Conservation (phyloP, 257 asterid genomes). For the Echium plantagineum region DNA sequence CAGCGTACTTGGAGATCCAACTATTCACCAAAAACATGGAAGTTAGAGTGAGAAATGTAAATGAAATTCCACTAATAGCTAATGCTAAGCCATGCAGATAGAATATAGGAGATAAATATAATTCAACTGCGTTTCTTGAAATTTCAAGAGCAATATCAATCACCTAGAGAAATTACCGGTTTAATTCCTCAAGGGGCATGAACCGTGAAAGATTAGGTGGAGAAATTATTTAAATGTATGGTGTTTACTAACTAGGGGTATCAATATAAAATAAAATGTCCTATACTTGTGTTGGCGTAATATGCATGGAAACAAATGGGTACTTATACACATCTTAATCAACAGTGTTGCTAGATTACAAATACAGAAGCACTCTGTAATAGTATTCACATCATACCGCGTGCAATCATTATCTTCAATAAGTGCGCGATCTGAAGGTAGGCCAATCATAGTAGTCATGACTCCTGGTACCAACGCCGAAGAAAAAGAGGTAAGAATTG, state of each 20-base stretch:
- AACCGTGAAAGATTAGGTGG: background rate
- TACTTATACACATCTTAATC: background rate
- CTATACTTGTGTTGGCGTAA: too few species aligned
- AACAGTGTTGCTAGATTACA: background rate
- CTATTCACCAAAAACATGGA: constrained; percentile 22
- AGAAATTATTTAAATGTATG: background rate
- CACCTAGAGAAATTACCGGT: too few species aligned
- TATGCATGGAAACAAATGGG: background rate
- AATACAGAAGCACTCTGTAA: background rate
- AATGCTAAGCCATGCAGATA: background rate
- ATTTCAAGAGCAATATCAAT: background rate
- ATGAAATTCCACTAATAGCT: background rate
- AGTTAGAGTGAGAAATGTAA: background rate
- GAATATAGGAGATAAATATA: too few species aligned
- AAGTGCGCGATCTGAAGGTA: constrained; percentile 86
- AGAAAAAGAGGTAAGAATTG: background rate
- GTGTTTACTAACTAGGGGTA: background rate
- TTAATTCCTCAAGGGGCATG: background rate
- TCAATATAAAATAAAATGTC: too few species aligned
- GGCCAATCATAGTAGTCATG: constrained; percentile 84
- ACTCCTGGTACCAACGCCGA: constrained; percentile 27
- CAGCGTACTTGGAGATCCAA: constrained; percentile 87
- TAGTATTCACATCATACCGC: constrained; percentile 24
- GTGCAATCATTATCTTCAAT: constrained; percentile 70
- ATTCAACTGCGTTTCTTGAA: background rate